phyloP scores from a whole-genome alignment of 441 rosid genomes.

The Populus hybrid region DNA sequence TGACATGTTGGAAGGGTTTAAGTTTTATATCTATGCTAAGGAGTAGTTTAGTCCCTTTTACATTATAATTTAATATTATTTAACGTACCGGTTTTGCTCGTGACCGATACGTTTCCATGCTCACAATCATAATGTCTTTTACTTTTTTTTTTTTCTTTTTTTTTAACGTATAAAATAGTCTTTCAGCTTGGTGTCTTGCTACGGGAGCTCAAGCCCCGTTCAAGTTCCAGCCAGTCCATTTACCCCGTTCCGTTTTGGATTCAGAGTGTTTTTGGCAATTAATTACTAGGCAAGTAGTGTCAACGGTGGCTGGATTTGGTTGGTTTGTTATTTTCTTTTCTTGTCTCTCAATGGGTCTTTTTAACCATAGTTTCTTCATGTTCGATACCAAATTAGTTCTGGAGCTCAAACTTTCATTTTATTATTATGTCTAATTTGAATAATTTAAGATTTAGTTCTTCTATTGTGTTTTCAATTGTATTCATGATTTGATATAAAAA shows the following conservation, averaged over 20 bases:
- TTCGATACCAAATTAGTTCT: too few relatives aligned
- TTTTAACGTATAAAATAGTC: neutral
- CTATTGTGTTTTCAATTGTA: too few relatives aligned
- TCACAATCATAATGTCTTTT: constrained; percentile 25
- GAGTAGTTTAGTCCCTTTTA: constrained; percentile 4
- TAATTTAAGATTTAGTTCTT: too few relatives aligned
- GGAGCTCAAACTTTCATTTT: too few relatives aligned
- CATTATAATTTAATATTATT: neutral
- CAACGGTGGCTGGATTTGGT: constrained; percentile 9
- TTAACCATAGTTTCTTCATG: too few relatives aligned
- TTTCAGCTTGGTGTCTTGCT: constrained; percentile 4
- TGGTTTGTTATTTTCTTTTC: constrained; percentile 6
- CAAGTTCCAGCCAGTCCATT: neutral
- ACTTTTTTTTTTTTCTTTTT: neutral
- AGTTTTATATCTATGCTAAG: neutral
- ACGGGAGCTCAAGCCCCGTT: constrained; percentile 29
- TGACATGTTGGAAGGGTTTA: too few relatives aligned
- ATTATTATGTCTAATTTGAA: too few relatives aligned
- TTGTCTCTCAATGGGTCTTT: too few relatives aligned
- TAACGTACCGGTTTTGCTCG: constrained; percentile 30
- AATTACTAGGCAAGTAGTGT: too few relatives aligned
- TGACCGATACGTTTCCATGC: constrained; percentile 43
- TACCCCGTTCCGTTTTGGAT: constrained; percentile 11
- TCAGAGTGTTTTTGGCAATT: neutral
- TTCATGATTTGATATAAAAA: too few relatives aligned